Percentiles rank a stretch among this genome's conserved stretches.
These are phyloP conservation scores for Monilinia fructigena DNA, from an alignment of 2,329 filamentous ascomycete species.

Conservation along the genomic window DNA sequence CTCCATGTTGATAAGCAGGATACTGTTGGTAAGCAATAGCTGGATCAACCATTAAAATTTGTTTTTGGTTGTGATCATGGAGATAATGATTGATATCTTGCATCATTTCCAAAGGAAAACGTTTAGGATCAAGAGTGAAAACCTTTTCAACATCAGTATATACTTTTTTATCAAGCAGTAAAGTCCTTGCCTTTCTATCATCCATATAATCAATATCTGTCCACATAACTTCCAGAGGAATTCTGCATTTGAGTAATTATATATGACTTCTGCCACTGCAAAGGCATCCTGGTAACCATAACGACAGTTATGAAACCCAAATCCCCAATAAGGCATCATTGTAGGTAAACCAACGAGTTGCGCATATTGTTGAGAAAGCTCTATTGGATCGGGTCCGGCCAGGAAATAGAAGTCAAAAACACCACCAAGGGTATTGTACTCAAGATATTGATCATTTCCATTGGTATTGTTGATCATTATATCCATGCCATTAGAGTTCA, in stretches of 20 bases:
- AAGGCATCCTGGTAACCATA: conserved; percentile 64
- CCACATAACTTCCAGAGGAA: conserved; percentile 70
- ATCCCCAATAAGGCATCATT: conserved; percentile 64
- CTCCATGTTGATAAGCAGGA: conserved; percentile 52
- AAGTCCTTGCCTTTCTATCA: conserved; percentile 44
- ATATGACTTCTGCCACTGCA: conserved; percentile 64
- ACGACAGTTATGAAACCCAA: conserved; percentile 63
- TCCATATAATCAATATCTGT: conserved; percentile 65
- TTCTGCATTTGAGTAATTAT: conserved; percentile 65
- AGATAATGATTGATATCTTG: conserved; percentile 65
- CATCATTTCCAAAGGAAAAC: conserved; percentile 62
- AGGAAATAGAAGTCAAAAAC: conserved; percentile 71
- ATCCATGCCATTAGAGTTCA: conserved; percentile 76
- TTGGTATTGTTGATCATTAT: conserved; percentile 67
- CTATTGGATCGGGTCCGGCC: conserved; percentile 56
- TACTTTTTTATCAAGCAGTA: no score
- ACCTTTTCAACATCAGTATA: conserved; percentile 39
- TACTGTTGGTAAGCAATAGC: conserved; percentile 55
- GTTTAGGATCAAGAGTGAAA: conserved; percentile 63
- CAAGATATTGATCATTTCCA: conserved; percentile 59
- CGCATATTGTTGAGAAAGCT: conserved; percentile 59
- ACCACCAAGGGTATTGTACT: conserved; percentile 78
- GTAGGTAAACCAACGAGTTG: conserved; percentile 55
- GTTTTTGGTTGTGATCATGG: conserved; percentile 65
- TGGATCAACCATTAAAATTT: conserved; percentile 77